These are phyloP conservation scores for Annulohypoxylon moriforme DNA, from an alignment of 495 filamentous ascomycete species.

Conservation along the genomic window DNA sequence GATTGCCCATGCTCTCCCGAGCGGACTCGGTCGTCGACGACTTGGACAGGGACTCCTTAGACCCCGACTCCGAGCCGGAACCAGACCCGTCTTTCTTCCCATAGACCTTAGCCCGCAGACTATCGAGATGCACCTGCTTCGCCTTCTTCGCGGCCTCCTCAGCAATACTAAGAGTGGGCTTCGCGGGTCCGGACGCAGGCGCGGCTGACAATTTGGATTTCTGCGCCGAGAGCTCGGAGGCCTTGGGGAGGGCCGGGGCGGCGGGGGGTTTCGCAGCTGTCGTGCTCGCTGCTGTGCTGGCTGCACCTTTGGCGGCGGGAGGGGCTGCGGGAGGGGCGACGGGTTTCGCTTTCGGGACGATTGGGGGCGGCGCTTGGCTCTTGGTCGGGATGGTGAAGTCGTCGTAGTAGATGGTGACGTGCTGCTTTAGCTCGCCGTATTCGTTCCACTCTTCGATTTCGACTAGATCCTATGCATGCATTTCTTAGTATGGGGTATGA, in stretches of 20 bases:
- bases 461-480: conserved; percentile 76
- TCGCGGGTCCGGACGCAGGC: conserved; percentile 40
- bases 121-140: conserved; percentile 60
- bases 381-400: conserved; percentile 61
- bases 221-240: neutral
- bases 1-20: conserved; percentile 15
- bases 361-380: conserved; percentile 51
- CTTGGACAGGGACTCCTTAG: conserved; percentile 10
- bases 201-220: conserved; percentile 33
- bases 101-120: conserved; percentile 54
- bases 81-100: conserved; percentile 44
- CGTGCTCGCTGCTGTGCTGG: conserved; percentile 29
- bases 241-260: neutral
- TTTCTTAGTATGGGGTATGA: neutral
- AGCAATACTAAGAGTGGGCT: conserved; percentile 71
- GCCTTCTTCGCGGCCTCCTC: conserved; percentile 76
- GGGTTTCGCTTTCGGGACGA: conserved; percentile 46
- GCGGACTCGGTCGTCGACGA: conserved; percentile 22
- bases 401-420: conserved; percentile 71
- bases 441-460: conserved; percentile 99
- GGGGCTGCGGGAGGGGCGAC: conserved; percentile 48
- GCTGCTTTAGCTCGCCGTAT: conserved; percentile 91
- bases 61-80: conserved; percentile 15
- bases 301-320: conserved; percentile 36
- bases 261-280: conserved; percentile 22